Conservation (phyloP, 495 filamentous ascomycete species). For the Opeltia flavorubescens region DNA sequence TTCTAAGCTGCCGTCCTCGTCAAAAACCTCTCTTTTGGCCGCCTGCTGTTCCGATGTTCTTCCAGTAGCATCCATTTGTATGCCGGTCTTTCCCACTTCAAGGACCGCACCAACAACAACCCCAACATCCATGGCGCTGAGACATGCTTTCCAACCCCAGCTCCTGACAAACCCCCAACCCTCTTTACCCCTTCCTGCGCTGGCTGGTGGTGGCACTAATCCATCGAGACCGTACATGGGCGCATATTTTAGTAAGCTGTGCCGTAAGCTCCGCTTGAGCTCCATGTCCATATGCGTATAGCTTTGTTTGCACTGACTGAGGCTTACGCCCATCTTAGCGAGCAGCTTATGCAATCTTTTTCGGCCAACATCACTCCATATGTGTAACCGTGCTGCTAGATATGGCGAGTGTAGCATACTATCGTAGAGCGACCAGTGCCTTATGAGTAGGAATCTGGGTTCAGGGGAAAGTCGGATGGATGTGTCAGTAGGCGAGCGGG, state of each 20-base stretch:
- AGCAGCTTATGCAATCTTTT: constrained; percentile 91
- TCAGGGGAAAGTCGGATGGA: constrained; percentile 89
- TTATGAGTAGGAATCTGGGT: constrained; percentile 81
- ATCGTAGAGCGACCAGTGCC: constrained; percentile 95
- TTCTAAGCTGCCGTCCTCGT: constrained; percentile 33
- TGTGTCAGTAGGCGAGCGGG: constrained; percentile 75
- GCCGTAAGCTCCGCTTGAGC: constrained; percentile 75
- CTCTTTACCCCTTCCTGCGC: constrained; percentile 47
- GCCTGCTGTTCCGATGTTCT: constrained; percentile 21
- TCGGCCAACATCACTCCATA: constrained; percentile 80
- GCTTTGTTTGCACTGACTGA: constrained; percentile 84
- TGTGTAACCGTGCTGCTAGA: constrained; percentile 78
- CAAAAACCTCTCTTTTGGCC: constrained; percentile 23
- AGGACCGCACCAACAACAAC: constrained; percentile 82
- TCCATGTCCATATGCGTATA: constrained; percentile 99
- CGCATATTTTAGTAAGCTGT: constrained; percentile 75
- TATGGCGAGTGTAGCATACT: constrained; percentile 97
- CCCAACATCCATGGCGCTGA: constrained; percentile 82
- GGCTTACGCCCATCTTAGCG: constrained; percentile 93
- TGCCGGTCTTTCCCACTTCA: constrained; percentile 53
- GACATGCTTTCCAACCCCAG: constrained; percentile 94
- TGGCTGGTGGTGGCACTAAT: constrained; percentile 56
- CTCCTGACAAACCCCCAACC: constrained; percentile 94
- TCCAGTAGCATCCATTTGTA: constrained; percentile 11
- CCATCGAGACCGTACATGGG: constrained; percentile 85